Conservation (phyloP, 2,329 filamentous ascomycete genomes). For the Cladosporium sp. region DNA sequence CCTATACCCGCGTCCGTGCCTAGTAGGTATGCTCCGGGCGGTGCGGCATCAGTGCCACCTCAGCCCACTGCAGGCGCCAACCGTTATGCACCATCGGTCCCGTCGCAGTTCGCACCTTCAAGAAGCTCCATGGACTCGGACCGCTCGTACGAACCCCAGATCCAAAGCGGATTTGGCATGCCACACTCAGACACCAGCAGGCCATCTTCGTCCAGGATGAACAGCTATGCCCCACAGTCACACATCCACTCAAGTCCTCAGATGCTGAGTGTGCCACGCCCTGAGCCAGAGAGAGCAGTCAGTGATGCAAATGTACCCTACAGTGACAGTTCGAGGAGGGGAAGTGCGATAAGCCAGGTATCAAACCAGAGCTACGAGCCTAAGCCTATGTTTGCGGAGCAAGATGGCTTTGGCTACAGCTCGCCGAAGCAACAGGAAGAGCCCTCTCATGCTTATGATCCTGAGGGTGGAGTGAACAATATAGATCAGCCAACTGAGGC, state of each 20-base stretch:
- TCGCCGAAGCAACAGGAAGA: not conserved
- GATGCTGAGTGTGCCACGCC: slow-evolving; percentile 23
- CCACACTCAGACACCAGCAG: slow-evolving; percentile 13
- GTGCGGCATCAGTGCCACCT: slow-evolving; percentile 14
- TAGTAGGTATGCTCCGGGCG: slow-evolving; percentile 30
- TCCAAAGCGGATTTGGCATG: slow-evolving; percentile 3
- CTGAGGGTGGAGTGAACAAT: slow-evolving; percentile 8
- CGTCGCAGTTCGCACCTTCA: slow-evolving; percentile 20
- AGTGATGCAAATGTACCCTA: slow-evolving; percentile 28
- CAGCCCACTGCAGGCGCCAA: slow-evolving; percentile 5
- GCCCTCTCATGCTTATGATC: not conserved
- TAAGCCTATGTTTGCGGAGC: slow-evolving; percentile 23
- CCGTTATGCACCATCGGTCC: slow-evolving; percentile 10
- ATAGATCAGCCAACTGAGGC: not conserved
- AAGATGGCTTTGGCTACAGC: slow-evolving; percentile 12
- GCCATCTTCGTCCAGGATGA: slow-evolving; percentile 22
- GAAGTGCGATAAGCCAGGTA: slow-evolving; percentile 5
- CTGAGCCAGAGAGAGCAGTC: slow-evolving; percentile 21
- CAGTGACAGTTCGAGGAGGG: slow-evolving; percentile 13
- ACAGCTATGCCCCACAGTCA: slow-evolving; percentile 25
- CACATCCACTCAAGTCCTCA: slow-evolving; percentile 4
- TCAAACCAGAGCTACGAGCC: slow-evolving; percentile 28
- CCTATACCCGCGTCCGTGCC: slow-evolving; percentile 18
- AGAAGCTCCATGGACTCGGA: slow-evolving; percentile 37
- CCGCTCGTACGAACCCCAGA: slow-evolving; percentile 16